Evolutionary conservation across 805 yeast species (phyloP), one percentile per base, ranked within the genome.

Genomic region (Saccharomycopsis sp.): DNA sequence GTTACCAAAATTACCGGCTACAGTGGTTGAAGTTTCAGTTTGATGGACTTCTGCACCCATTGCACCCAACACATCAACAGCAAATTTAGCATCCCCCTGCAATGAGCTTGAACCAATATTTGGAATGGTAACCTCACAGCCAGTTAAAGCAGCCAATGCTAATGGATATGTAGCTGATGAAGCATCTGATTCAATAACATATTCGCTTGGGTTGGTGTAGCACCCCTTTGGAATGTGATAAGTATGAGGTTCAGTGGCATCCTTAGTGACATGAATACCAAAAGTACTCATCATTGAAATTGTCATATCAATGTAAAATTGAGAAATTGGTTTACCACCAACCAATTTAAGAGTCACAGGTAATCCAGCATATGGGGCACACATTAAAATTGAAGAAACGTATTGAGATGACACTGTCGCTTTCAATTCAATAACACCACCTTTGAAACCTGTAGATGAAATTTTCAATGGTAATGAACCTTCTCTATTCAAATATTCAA

Each of bases 391-490:
- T 0, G 97, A 90, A 1, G 97, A 89, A 38, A 93, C 98, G 57
- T 93, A 93, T 64, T 93, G 98, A 11, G 97, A 93, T 1, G 97
- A 89, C 37, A 93, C 85, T 3, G 97, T 89, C 19, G 98, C 98
- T 33, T 90, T 90, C 39, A 93, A 72, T 63, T 89, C 96, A 52
- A 93, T 87, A 53, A 85, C 70, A 19, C 98, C 98, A 59, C 98
- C 98, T 53, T 74, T 71, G 8, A 85, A 83, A 20, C 70, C 65
- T 16, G 85, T 85, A 33, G 94, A 79, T 45, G 70, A 57, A 33
- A 89, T 77, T 41, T 74, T 72, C 56, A 93, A 68, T 2, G 98
- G 98, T 47, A 93, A 68, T 5, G 94, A 85, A n/a, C 96, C 97
- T 50, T 73, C 69, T 22, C 64, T 68, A 54, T 85, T 86, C 52